Evolutionary conservation across 331 rosid species (phyloP).

Genomic region (Arachis monticola): DNA sequence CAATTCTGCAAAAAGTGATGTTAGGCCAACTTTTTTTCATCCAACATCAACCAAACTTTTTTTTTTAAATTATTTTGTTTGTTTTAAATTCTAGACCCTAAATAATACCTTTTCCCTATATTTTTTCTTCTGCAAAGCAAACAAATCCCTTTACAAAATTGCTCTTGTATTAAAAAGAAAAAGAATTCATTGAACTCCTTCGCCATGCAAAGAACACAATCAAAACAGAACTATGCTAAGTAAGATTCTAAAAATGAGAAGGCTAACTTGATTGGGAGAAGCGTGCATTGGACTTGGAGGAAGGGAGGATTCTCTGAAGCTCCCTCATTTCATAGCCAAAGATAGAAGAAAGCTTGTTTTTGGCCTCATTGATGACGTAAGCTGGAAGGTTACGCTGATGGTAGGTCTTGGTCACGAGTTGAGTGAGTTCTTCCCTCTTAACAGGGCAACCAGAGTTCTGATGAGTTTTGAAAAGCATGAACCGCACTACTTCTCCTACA

Average conservation of each 20-base stretch:
- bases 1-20: no score
- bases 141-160: background rate
- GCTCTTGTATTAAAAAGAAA: background rate
- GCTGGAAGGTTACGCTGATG: slow-evolving; percentile 76
- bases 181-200: background rate
- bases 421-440: slow-evolving; percentile 88
- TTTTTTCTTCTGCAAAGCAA: background rate
- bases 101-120: no score
- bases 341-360: slow-evolving; percentile 60
- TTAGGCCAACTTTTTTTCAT: no score
- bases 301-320: slow-evolving; percentile 75
- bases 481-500: slow-evolving; percentile 80
- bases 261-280: slow-evolving; percentile 69
- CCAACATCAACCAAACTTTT: no score
- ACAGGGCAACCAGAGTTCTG: slow-evolving; percentile 85
- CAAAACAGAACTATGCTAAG: background rate
- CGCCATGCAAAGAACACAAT: background rate
- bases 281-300: slow-evolving; percentile 61
- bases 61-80: no score
- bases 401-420: slow-evolving; percentile 75
- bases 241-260: background rate
- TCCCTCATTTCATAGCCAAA: slow-evolving; percentile 91
- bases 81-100: no score
- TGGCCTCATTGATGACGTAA: slow-evolving; percentile 74
- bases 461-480: slow-evolving; percentile 81